phyloP scores from a whole-genome alignment of 116 monocot genomes.

The Dioscorea cayenensis region DNA sequence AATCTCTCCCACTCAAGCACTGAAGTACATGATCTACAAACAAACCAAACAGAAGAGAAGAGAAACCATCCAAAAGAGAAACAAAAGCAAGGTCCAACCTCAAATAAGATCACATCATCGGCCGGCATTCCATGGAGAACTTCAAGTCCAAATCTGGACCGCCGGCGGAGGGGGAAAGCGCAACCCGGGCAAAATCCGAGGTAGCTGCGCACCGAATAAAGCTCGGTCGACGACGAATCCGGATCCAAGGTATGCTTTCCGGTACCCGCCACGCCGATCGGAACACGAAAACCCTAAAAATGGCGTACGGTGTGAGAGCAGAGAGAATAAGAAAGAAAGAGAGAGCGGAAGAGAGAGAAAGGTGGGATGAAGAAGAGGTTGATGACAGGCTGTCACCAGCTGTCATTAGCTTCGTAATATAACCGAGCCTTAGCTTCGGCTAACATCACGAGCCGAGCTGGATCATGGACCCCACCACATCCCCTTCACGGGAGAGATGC shows the following conservation, averaged over 20 bases:
- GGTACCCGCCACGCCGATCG: neutral
- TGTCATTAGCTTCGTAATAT: constrained; percentile 13
- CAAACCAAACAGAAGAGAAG: neutral
- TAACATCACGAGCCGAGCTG: neutral
- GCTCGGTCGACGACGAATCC: neutral
- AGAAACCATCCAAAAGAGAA: neutral
- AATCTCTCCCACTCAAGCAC: no score
- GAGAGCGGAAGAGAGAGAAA: constrained; percentile 18
- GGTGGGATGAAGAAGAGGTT: constrained; percentile 9
- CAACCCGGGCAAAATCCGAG: neutral
- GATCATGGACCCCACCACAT: neutral
- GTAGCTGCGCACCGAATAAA: neutral
- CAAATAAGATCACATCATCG: neutral
- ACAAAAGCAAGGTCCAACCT: neutral
- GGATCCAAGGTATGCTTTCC: neutral
- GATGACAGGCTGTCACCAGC: constrained; percentile 64
- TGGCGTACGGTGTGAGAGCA: neutral
- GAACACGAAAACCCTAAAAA: neutral
- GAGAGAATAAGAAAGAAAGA: constrained; percentile 1
- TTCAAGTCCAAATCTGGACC: neutral
- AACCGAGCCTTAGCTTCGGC: neutral
- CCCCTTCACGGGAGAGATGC: no score
- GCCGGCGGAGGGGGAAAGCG: neutral
- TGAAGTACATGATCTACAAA: no score
- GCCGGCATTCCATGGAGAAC: neutral